Evolutionary conservation across 2,329 filamentous ascomycete species (phyloP).

Genomic region (Botrytis elliptica): DNA sequence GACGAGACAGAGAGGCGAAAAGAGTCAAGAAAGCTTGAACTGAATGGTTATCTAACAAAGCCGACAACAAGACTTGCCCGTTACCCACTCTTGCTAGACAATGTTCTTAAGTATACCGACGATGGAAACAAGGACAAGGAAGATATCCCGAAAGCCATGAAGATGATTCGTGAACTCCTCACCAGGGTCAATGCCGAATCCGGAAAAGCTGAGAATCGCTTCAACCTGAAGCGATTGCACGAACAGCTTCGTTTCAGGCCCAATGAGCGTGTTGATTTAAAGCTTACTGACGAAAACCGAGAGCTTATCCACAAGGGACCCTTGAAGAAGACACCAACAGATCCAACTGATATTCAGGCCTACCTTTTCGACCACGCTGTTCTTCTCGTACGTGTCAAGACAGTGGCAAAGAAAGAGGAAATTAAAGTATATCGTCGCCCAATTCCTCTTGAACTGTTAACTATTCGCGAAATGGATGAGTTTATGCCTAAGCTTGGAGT

Average conservation of each 20-base stretch:
- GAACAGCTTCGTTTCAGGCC: conserved; percentile 87
- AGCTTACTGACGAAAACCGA: conserved; percentile 88
- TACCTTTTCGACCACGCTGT: conserved; percentile 97
- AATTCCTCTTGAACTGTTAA: conserved; percentile 87
- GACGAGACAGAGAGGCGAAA: conserved; percentile 95
- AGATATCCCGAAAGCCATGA: conserved; percentile 87
- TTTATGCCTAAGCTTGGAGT: conserved; percentile 79
- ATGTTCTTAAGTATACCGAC: conserved; percentile 87
- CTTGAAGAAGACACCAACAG: conserved; percentile 88
- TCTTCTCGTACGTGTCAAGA: conserved; percentile 85
- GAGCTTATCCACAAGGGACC: conserved; percentile 92
- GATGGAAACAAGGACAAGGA: conserved; percentile 86
- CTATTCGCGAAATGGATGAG: conserved; percentile 97
- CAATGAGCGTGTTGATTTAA: conserved; percentile 88
- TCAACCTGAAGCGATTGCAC: conserved; percentile 90
- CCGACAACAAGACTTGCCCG: conserved; percentile 92
- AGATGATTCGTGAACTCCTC: conserved; percentile 81
- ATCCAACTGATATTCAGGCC: conserved; percentile 85
- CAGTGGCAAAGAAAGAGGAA: conserved; percentile 89
- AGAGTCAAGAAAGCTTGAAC: conserved; percentile 91
- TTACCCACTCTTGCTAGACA: conserved; percentile 89
- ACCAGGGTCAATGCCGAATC: conserved; percentile 90
- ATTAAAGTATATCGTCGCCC: conserved; percentile 92
- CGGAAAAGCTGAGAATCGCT: conserved; percentile 95
- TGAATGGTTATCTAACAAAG: conserved; percentile 97